Conservation (phyloP, 225 moss, liverwort and hornwort genomes). For the Sphagnum contortum region DNA sequence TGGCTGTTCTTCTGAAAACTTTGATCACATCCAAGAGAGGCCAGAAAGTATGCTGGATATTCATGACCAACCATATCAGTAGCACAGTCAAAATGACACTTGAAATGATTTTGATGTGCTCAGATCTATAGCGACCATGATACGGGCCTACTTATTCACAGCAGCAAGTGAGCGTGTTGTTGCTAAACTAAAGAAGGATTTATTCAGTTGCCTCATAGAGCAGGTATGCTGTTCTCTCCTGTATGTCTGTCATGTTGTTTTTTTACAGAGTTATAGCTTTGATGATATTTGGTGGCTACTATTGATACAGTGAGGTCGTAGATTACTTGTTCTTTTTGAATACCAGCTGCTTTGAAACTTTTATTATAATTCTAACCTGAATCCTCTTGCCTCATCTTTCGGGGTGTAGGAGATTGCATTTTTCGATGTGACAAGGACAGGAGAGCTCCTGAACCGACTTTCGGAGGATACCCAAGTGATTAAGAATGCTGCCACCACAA, state of each 20-base stretch:
- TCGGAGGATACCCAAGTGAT: constrained; percentile 94
- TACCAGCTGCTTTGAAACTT: too few species aligned
- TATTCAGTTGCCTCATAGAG: constrained; percentile 61
- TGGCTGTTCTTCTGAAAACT: too few species aligned
- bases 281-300: not conserved
- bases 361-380: too few species aligned
- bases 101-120: not conserved
- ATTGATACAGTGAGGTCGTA: too few species aligned
- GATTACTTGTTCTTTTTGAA: too few species aligned
- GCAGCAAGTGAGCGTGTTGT: constrained; percentile 86
- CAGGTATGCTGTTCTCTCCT: constrained; percentile 35
- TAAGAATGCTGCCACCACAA: constrained; percentile 90
- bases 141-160: constrained; percentile 69
- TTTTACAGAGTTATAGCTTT: not conserved
- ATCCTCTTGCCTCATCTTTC: not conserved
- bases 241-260: not conserved
- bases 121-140: constrained; percentile 69
- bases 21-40: too few species aligned
- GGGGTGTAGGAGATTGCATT: constrained; percentile 83
- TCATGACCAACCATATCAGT: too few species aligned
- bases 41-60: too few species aligned
- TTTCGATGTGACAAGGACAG: constrained; percentile 88
- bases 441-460: constrained; percentile 88
- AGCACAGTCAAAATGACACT: too few species aligned
- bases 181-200: constrained; percentile 62